Evolutionary conservation across 2,329 filamentous ascomycete species (phyloP).

Genomic region (Pseudocercospora pini-densiflorae): DNA sequence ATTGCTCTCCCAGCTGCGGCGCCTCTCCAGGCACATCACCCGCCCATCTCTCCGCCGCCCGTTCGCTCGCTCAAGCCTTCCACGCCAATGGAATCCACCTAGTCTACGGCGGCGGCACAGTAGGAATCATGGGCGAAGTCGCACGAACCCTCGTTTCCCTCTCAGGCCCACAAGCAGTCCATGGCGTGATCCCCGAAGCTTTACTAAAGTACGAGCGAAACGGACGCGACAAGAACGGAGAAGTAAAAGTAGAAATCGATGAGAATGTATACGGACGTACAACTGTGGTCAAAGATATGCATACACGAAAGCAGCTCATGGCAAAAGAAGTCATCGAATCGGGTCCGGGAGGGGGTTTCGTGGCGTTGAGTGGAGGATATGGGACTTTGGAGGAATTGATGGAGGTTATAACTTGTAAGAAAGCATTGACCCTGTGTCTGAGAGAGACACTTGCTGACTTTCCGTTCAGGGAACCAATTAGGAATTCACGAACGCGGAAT

Average conservation of each 20-base stretch:
- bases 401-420: conserved; percentile 75
- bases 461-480: conserved; percentile 69
- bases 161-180: conserved; percentile 78
- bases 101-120: conserved; percentile 93
- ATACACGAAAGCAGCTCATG: conserved; percentile 94
- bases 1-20: conserved; percentile 67
- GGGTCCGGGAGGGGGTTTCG: conserved; percentile 83
- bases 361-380: conserved; percentile 86
- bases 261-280: conserved; percentile 75
- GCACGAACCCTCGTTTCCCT: conserved; percentile 84
- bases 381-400: conserved; percentile 97
- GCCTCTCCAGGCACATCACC: conserved; percentile 74
- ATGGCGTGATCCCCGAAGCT: conserved; percentile 90
- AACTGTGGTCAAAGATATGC: conserved; percentile 93
- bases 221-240: conserved; percentile 14
- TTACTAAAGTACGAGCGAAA: conserved; percentile 59
- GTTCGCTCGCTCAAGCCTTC: conserved; percentile 72
- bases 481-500: conserved; percentile 85
- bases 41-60: conserved; percentile 77
- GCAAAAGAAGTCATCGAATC: conserved; percentile 82
- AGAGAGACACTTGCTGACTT: no score
- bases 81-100: conserved; percentile 78
- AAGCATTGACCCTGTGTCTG: no score
- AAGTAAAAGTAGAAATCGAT: conserved; percentile 56
- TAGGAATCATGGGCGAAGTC: conserved; percentile 94